These are phyloP conservation scores for Suillus brevipes DNA, from an alignment of 768 basidiomycete species.

Conservation along the genomic window DNA sequence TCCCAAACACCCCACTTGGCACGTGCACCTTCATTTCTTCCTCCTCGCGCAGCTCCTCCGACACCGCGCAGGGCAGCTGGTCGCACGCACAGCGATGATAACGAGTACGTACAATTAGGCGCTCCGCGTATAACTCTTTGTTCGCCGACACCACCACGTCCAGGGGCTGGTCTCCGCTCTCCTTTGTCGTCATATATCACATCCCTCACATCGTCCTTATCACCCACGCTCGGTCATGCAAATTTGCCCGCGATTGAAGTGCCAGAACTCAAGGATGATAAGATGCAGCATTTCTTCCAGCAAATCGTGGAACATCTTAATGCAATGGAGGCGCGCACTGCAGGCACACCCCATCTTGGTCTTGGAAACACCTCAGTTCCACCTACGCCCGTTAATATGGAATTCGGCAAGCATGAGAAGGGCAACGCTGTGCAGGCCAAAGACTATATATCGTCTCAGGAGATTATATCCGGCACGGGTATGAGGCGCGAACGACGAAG, in stretches of 20 bases:
- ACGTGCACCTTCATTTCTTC: slow-evolving; percentile 40
- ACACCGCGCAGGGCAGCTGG: slow-evolving; percentile 58
- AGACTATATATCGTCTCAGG: slow-evolving; percentile 38
- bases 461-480: slow-evolving; percentile 14
- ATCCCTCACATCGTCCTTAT: slow-evolving; percentile 31
- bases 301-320: slow-evolving; percentile 83
- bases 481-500: slow-evolving; percentile 5
- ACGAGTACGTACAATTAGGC: slow-evolving; percentile 14
- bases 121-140: slow-evolving; percentile 29
- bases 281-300: slow-evolving; percentile 81
- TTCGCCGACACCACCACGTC: slow-evolving; percentile 27
- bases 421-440: slow-evolving; percentile 22
- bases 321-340: slow-evolving; percentile 60
- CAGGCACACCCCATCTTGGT: slow-evolving; percentile 21
- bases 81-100: slow-evolving; percentile 27
- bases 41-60: slow-evolving; percentile 56
- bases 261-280: slow-evolving; percentile 73
- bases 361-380: slow-evolving; percentile 8
- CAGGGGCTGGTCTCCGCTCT: slow-evolving; percentile 17
- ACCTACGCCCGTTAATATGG: slow-evolving; percentile 17
- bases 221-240: slow-evolving; percentile 30
- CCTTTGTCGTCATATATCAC: slow-evolving; percentile 25
- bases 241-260: slow-evolving; percentile 51
- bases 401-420: slow-evolving; percentile 21
- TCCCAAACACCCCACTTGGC: slow-evolving; percentile 27